Base-by-base conservation (phyloP, 2,329 filamentous ascomycete genomes). In the Monosporascus sp. region DNA sequence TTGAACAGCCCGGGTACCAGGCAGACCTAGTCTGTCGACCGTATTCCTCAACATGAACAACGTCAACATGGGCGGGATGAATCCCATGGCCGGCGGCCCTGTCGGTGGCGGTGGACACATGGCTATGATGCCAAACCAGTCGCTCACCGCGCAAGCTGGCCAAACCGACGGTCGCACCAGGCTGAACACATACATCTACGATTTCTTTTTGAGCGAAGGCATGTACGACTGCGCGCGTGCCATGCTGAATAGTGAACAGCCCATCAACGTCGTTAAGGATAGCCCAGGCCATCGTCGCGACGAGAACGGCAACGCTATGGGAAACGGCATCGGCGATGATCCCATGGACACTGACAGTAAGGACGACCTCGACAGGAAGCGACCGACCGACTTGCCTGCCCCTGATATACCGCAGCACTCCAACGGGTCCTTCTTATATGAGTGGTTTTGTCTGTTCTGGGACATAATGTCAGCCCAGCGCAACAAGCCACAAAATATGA, bases 401-500 rank as follows among this genome's bases (percentile, higher is more conserved):
- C 86, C 90, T 14, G 84, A 84, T 57, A 76, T 90, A 6, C 84
- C 85, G 14, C 80, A 81, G 48, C 77, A 78, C 55, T 80, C 80
- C 51, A 88, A 87, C 63, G 88, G 82, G 57, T 90, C 89, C 25
- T 97, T 99, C 65, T 78, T 99, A n/a, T 88, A 90, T 62, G 94
- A 97, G 65, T 99, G 94, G 94, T 99, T 95, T 76, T 90, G 86
- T 66, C 81, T 97, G 50, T 99, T 99, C 71, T 97, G 91, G 91
- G 94, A 99, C 65, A 90, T 97, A 62, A 95, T 89, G 72, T 85
- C 85, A 66, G 90, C 90, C 52, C 89, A 93, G 67, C 88, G 90
- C 65, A 82, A 80, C 64, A 86, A 84, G 69, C 67, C 65, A 46
- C n/a, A 18, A 24, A 82, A 81, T 51, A 80, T 80, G 52, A 85